These are phyloP conservation scores for Erysimum pusillum DNA, from an alignment of 441 rosid species.

Conservation along the genomic window DNA sequence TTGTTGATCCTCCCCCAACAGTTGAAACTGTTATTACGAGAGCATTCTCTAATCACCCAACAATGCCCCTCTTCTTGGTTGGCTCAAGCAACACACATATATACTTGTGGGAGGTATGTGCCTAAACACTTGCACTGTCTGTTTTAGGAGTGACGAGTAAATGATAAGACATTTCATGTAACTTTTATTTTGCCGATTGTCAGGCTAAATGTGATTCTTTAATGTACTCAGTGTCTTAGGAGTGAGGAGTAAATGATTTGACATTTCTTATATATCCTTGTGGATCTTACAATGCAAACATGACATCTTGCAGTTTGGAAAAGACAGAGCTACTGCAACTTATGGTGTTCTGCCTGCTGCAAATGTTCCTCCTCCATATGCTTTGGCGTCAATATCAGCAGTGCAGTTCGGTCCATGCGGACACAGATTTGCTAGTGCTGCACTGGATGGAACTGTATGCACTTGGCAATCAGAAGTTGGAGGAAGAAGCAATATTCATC, in stretches of 20 bases:
- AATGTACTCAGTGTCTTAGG: constrained; percentile 3
- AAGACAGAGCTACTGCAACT: constrained; percentile 86
- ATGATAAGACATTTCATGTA: neutral
- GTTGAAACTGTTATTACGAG: constrained; percentile 75
- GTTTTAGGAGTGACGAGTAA: neutral
- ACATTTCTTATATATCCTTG: constrained; percentile 14
- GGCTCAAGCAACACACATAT: constrained; percentile 94
- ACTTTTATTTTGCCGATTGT: neutral
- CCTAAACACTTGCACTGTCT: constrained; percentile 36
- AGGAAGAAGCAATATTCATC: constrained; percentile 84
- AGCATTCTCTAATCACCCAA: constrained; percentile 92
- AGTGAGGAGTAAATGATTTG: constrained; percentile 3
- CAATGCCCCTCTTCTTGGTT: constrained; percentile 90
- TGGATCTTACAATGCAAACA: constrained; percentile 45
- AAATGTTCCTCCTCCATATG: constrained; percentile 89
- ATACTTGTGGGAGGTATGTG: constrained; percentile 94
- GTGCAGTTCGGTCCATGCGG: constrained; percentile 90
- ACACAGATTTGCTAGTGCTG: constrained; percentile 91
- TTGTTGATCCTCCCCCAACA: constrained; percentile 80
- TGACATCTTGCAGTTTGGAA: constrained; percentile 72
- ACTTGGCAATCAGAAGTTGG: constrained; percentile 98
- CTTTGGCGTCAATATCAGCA: constrained; percentile 90
- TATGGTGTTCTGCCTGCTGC: constrained; percentile 93
- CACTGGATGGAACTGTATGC: constrained; percentile 91
- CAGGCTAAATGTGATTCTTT: neutral